These are phyloP conservation scores for Globisporangium perplexum DNA, from an alignment of 352 stramenopile genomes.

Conservation along the genomic window DNA sequence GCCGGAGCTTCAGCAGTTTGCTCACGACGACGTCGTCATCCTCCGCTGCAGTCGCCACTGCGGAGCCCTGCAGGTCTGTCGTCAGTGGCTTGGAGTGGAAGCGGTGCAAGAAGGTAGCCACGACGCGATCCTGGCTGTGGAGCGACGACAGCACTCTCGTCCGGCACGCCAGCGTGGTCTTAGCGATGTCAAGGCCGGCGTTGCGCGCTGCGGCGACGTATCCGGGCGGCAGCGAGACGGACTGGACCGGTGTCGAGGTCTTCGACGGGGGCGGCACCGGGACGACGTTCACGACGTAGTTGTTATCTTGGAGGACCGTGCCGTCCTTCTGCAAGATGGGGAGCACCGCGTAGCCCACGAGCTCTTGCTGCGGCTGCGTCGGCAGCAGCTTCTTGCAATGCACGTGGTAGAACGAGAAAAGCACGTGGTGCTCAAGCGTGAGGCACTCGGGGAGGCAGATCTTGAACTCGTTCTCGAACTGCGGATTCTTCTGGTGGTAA, in stretches of 20 bases:
- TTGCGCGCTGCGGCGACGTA: conserved; percentile 35
- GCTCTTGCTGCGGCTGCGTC: conserved; percentile 55
- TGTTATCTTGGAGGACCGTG: conserved; percentile 40
- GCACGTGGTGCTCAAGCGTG: conserved; percentile 39
- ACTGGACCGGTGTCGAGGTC: conserved; percentile 11
- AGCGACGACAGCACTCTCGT: conserved; percentile 46
- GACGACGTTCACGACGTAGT: conserved; percentile 34
- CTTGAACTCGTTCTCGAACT: conserved; percentile 77
- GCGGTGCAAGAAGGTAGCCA: conserved; percentile 39
- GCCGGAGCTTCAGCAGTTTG: conserved; percentile 24
- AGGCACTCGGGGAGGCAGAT: conserved; percentile 52
- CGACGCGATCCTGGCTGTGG: conserved; percentile 43
- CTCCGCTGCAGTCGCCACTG: background rate
- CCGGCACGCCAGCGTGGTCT: conserved; percentile 39
- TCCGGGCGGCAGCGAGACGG: conserved; percentile 28
- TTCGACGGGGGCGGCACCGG: conserved; percentile 17
- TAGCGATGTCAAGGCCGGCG: conserved; percentile 21
- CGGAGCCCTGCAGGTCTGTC: background rate
- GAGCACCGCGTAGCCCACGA: conserved; percentile 47
- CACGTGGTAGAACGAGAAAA: conserved; percentile 79
- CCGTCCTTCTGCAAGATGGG: conserved; percentile 45
- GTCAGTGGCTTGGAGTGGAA: conserved; percentile 26
- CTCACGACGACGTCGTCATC: conserved; percentile 27
- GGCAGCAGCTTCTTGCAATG: conserved; percentile 74
- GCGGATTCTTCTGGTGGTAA: conserved; percentile 72